Evolutionary conservation across 805 yeast species (phyloP), one percentile per base, ranked within the genome.

Genomic region (Schwanniomyces occidentalis): DNA sequence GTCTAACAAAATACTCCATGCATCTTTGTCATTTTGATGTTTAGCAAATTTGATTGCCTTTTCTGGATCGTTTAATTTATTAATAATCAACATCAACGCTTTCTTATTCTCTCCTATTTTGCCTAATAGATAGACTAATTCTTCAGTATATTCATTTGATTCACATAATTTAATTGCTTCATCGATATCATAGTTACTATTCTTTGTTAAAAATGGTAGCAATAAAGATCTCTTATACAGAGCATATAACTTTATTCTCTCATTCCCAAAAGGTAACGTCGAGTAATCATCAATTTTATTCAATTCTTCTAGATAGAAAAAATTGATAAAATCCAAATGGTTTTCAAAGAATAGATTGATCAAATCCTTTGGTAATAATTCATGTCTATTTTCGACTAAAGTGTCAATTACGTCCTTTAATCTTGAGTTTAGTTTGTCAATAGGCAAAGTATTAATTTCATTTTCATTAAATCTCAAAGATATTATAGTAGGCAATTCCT

Each of bases 21-120:
- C 63, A n/a, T 86, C 95, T 15, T 67, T 58, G 47, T 88, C 95
- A 32, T 80, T 78, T 30, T 73, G 76, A 8, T 71, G 71, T 32
- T 70, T 73, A 1, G 90, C 93, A 69, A 89, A 93, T 12, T 71
- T 73, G 16, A 93, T 84, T 0, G 98, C 98, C 44, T 76, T 70
- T 25, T 75, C 73, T 0, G 96, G 91, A 53, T 91, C 93, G 35
- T 82, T 72, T 33, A 90, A 61, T 46, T 85, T 75, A 44, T 85
- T 83, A 24, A 89, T 79, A 10, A 93, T 88, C 27, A 93, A 65
- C 38, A 69, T 73, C 48, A 91, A 61, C 0, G 98, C 98, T 41
- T 78, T 75, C 41, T 73, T 73, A 37, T 81, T 78, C 45, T 85
- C 85, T 1, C 99, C 98, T 16, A 85, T 80, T 48, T 79, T 78